Base-by-base conservation (phyloP, 345 rosid genomes). In the Punica granatum region DNA sequence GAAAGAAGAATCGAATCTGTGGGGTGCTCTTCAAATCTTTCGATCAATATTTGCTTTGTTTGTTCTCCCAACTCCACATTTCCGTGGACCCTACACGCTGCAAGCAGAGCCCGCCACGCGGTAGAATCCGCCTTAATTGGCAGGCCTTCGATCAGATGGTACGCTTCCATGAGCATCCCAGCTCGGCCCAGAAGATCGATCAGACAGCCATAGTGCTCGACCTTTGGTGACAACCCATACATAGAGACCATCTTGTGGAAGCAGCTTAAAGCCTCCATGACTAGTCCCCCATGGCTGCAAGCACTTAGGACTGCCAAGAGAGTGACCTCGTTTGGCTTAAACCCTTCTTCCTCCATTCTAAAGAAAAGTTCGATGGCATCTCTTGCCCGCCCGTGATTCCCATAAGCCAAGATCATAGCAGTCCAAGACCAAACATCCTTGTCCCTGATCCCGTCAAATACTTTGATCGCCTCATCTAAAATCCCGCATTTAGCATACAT, bases 401-500 rank as follows among this genome's bases (percentile, higher is more conserved):
- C 92, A 21, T 71, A 80, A 66, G 83, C 83, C 12, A 82, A 78
- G 68, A 89, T 85, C 85, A 87, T 80, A 1, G 85, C 74, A 6
- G 89, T 81, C 90, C 89, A 84, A 6, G 83, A 78, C 76, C 78
- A 84, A 2, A 85, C 89, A 77, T 85, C 90, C 70, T 78, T 87
- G 58, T 54, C 58, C 73, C 73, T 71, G 74, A 81, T 87, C 68
- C 78, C 76, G 54, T 78, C 39, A 59, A 82, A 89, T 60, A 81
- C 48, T 4, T 69, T 72, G 49, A 76, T 41, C 63, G 90, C 89
- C 69, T 78, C 78, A 16, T 82, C 82, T 68, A 85, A 63, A 73
- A 66, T 53, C 32, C 90, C 92, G 5, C 85, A 78, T 69, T 87
- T 87, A 46, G 85, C 80, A 74, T 82, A 87, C 88, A 87, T 82